Base-by-base conservation (phyloP, 805 yeast species). In the Saturnispora hagleri region DNA sequence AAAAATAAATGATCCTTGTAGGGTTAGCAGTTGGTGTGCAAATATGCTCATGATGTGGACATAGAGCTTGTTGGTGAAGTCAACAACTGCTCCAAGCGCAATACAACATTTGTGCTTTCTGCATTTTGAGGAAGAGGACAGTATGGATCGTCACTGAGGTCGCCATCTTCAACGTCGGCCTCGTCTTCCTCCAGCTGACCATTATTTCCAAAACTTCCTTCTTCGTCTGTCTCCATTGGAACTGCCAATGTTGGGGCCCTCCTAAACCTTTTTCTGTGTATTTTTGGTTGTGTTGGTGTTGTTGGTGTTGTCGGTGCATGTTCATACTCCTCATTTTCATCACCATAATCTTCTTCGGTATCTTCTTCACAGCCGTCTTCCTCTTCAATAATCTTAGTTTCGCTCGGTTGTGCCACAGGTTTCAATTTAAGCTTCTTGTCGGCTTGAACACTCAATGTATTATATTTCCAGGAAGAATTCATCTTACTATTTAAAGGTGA, bases 361-460 rank as follows among this genome's bases (percentile, higher is more conserved):
- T 51, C 53, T 12, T 51, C 57, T 12, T 43, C 35, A 24, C 36
- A 46, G 38, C 49, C 48, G 13, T 42, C 22, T 41, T 52, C 54
- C 31, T 51, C 55, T 26, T 54, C 55, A 24, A 68, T 68, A 52
- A 81, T 70, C 57, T 79, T 80, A 67, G 77, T 80, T 61, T 80
- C 84, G 20, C 42, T 38, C 10, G 85, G 84, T 0, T 84, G 82
- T 33, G 79, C 79, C 20, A 84, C 84, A 60, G 77, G 77, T 42
- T 79, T 64, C 7, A 77, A 65, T 57, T 38, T 38, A 3, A 38
- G 22, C 6, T 38, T 38, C 5, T 38, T 38, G 13, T 38, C 26
- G 18, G 42, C 17, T 38, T 38, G 42, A 18, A 18, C 22, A 10
- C 63, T 63, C 26, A 75, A 69, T 51, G 71, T 75, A 26, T 73